Percentiles rank a stretch among this genome's conserved stretches.
Evolutionary conservation across 176 grass and related monocot species (phyloP).

Genomic region (Triticum turgidum): DNA sequence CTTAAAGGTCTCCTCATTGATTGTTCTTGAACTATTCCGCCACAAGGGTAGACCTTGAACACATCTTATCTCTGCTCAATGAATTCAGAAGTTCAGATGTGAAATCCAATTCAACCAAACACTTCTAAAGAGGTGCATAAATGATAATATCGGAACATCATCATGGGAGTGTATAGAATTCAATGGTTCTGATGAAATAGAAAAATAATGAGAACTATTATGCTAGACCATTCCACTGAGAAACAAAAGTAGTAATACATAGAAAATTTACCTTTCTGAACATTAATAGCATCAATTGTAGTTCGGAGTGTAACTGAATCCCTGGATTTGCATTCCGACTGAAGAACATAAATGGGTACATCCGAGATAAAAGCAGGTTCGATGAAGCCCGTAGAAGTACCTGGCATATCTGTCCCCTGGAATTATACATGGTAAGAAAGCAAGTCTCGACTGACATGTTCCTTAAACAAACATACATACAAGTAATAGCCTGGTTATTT

Average conservation of each 20-base stretch:
- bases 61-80: constrained; percentile 50
- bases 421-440: constrained; percentile 26
- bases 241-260: background rate
- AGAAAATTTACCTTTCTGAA: constrained; percentile 47
- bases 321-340: constrained; percentile 36
- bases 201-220: background rate
- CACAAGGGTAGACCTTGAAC: constrained; percentile 58
- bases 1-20: constrained; percentile 53
- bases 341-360: constrained; percentile 47
- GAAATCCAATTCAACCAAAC: constrained; percentile 16
- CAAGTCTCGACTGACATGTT: background rate
- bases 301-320: constrained; percentile 30
- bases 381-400: constrained; percentile 32
- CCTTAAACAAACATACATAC: background rate
- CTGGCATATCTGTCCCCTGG: constrained; percentile 47
- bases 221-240: background rate
- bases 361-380: constrained; percentile 42
- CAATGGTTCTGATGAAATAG: constrained; percentile 8
- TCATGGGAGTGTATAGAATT: constrained; percentile 11
- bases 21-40: constrained; percentile 50
- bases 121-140: background rate
- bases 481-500: background rate
- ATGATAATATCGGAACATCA: constrained; percentile 2
- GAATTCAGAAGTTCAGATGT: constrained; percentile 29
- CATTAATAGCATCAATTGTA: constrained; percentile 20